Base-by-base conservation (phyloP, 192 early-diverging fungal species). In the Hyaloraphidium curvatum region DNA sequence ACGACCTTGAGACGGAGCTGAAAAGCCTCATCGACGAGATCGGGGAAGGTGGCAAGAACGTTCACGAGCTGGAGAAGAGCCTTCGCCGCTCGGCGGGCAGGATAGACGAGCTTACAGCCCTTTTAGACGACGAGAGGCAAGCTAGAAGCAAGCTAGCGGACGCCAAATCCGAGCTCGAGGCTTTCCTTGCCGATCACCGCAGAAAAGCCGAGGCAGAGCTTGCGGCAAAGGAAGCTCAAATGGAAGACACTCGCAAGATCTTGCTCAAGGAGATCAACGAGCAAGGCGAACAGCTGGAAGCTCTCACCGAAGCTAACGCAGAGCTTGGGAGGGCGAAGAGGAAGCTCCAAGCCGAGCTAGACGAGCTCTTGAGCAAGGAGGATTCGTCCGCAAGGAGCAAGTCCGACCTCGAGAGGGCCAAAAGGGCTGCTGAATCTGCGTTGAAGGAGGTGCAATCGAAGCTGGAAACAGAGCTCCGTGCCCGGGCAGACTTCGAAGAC, bases 171-270 rank as follows among this genome's bases (percentile, higher is more conserved):
- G 52, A 53, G 26, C 55, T 72, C 21, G 81, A 86, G 55, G 69
- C 68, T 7, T 82, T 86, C 65, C 62, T 86, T 37, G 53, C 65
- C 48, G 82, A 87, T 28, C 72, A 74, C 31, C 78, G 82, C 40
- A 73, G 72, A 40, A 74, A 73, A 35, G 52, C 70, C 30, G 83
- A 80, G 52, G 55, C 63, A 27, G 78, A 87, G 37, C 57, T 65
- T 2, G 67, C 66, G 58, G 70, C 66, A 28, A 83, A 81, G 58
- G 88, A 88, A 17, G 51, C 66, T 13, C 72, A 66, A 30, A 65
- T 82, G 67, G 72, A 79, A 19, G 86, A 91, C 56, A 81, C 85
- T 16, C 62, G 71, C n/a, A 78, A 79, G 31, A 72, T 78, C 58
- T 65, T 81, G 50, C 67, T 69, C 61, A 67, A 74, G 29, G 76